These are phyloP conservation scores for Cryptomeria japonica DNA, from an alignment of 75 land plant genomes.

Conservation along the genomic window DNA sequence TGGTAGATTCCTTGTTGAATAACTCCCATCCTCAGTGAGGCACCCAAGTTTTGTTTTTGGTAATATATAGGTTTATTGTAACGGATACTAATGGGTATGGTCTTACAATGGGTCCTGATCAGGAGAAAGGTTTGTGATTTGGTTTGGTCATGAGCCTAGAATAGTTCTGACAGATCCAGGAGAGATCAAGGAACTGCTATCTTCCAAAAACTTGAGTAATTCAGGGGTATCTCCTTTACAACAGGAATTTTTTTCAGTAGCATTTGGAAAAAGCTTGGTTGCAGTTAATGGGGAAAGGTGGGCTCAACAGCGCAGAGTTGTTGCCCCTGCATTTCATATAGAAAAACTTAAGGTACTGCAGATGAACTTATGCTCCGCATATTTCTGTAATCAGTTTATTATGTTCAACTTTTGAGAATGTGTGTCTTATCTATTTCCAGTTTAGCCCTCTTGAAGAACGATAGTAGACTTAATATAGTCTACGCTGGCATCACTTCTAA, in stretches of 20 bases:
- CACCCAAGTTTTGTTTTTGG: neutral
- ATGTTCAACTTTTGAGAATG: neutral
- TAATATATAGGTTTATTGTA: no score
- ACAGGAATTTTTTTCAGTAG: conserved; percentile 32
- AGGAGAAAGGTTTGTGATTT: conserved; percentile 67
- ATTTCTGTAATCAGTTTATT: neutral
- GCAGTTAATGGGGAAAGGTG: conserved; percentile 63
- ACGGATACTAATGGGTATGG: no score
- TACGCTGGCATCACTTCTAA: neutral
- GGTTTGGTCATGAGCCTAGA: conserved; percentile 56
- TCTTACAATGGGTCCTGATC: neutral
- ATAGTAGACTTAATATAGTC: no score
- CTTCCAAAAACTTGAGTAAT: conserved; percentile 18
- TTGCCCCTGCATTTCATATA: conserved; percentile 71
- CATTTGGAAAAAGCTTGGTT: conserved; percentile 66
- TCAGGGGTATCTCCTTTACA: conserved; percentile 51
- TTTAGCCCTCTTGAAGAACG: no score
- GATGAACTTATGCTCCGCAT: neutral
- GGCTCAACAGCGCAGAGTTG: conserved; percentile 62
- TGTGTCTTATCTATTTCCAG: neutral
- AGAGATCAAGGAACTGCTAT: conserved; percentile 43
- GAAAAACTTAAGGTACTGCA: conserved; percentile 73
- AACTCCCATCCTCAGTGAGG: neutral
- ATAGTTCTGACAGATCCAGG: conserved; percentile 35
- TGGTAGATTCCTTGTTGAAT: neutral